Percentiles rank a stretch among this genome's conserved stretches.
Conservation (phyloP, 139 green algal species). For the Tetradesmus obliquus region DNA sequence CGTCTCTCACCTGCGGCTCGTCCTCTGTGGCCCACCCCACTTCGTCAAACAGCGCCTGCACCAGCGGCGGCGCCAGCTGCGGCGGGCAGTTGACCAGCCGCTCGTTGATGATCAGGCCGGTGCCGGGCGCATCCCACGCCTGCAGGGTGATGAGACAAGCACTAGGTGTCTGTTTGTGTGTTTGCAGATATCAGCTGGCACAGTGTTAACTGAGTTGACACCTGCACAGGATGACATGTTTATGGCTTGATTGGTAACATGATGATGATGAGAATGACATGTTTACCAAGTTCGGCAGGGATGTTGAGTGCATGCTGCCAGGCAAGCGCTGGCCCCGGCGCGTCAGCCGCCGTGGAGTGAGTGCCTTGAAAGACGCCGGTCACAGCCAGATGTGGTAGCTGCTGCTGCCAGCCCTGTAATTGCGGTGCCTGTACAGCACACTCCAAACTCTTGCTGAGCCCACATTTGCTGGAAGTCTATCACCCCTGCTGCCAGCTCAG, state of each 20-base stretch:
- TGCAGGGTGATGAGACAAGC: constrained; percentile 33
- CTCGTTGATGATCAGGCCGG: constrained; percentile 89
- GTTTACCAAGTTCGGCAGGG: too few relatives aligned
- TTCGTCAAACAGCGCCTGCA: constrained; percentile 88
- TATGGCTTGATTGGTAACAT: not conserved
- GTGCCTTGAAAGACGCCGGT: too few relatives aligned
- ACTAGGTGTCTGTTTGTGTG: not conserved
- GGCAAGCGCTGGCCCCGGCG: too few relatives aligned
- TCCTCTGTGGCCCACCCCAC: constrained; percentile 63
- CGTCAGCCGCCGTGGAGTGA: too few relatives aligned
- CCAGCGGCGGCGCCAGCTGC: constrained; percentile 83
- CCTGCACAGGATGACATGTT: not conserved
- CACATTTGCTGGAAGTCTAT: not conserved
- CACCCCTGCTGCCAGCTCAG: not conserved
- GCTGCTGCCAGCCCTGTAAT: too few relatives aligned
- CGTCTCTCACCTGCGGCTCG: not conserved
- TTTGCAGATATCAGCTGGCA: not conserved
- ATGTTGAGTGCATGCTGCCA: too few relatives aligned
- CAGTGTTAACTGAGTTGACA: not conserved
- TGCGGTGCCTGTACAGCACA: too few relatives aligned
- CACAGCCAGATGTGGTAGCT: too few relatives aligned
- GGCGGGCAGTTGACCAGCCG: constrained; percentile 91
- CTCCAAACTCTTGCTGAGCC: too few relatives aligned
- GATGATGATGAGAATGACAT: too few relatives aligned
- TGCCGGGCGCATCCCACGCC: constrained; percentile 59